Base-by-base conservation (phyloP, 106 monocot genomes). In the Dactylorhiza incarnata region DNA sequence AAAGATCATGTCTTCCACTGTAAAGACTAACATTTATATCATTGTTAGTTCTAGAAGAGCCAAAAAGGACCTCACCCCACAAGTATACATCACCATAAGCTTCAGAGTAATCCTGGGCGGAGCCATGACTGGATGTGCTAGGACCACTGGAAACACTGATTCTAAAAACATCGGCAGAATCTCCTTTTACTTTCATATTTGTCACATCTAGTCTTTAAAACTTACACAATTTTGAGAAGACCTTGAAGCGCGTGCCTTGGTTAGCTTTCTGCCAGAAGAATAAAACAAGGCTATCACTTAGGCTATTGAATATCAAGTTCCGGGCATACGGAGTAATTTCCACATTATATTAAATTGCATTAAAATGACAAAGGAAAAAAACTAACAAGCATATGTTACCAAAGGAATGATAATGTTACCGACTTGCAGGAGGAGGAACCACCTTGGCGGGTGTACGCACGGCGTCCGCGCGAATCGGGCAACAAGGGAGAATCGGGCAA, bases 111-210 rank as follows among this genome's bases (percentile, higher is more conserved):
- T 89, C 92, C 29, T 82, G 88, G 17, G 82, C 84, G 77, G 92
- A 92, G 59, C 88, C 92, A 82, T 88, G 92, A 73, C 92, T 92
- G 46, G 88, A 88, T 49, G 92, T 86, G 74, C 92, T 92, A 47
- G 86, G 92, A 49, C 82, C 84, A 83, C 92, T 92, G 49, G 92
- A 92, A 14, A 92, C 77, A 79, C 92, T 92, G 25, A 86, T 84
- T 79, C 92, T 82, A 53, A 88, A 80, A 73, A 83, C 82, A 86
- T 92, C 92, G 45, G 86, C 80, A 68, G 91, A 78, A 77, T 76
- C 50, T 79, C 82, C 86, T 84, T 92, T 92, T 13, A 61, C 71
- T 72, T 84, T 86, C 88, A 91, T 91, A 75, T 78, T 84, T 84
- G 77, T 87, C 68, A 78, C 88, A 88, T 92, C 84, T 88, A 83